Evolutionary conservation across 768 basidiomycete species (phyloP), one percentile per base, ranked within the genome.

Genomic region (Dendrothele bispora): DNA sequence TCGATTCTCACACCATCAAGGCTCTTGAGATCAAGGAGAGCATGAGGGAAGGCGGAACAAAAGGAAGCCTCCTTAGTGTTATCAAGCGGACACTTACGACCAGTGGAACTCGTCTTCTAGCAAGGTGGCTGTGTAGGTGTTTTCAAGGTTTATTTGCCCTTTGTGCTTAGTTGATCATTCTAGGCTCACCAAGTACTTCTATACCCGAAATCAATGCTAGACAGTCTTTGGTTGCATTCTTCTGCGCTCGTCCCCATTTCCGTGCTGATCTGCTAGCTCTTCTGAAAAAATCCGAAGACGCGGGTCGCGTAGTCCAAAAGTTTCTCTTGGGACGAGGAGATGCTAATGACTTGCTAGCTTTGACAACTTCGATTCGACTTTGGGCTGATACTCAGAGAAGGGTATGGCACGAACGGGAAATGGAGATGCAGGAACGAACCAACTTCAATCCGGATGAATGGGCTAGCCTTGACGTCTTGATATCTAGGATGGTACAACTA

Each of bases 1-100:
- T 95, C 47, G 92, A 95, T 60, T 78, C 87, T 4, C 84, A 93
- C 61, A 93, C 92, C 1, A 86, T 93, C 64, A 86, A 87, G 61
- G 85, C 87, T n/a, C 78, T 94, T 37, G 92, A 95, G 63, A 86
- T 95, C 43, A 76, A 83, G 20, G 89, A 92, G 68, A 78, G 76
- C 25, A 75, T 82, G 22, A 72, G 82, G 25, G 90, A 92, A 57
- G 88, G 88, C 1, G 83, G 88, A 0, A 62, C 69, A 10, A 80
- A 77, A 47, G 92, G 92, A 4, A 91, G 84, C 56, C 72, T 95
- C 46, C 57, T 92, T 26, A 86, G 81, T 55, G 79, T 78, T 26
- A 73, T 93, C 47, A 91, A 86, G 59, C 77, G 88, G 38, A 95
- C 92, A 0, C 70, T 79, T 7, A 93, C 92, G 1, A 81, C 71